Base-by-base conservation (phyloP, 1,284 basidiomycete species). In the Schizophyllum commune region DNA sequence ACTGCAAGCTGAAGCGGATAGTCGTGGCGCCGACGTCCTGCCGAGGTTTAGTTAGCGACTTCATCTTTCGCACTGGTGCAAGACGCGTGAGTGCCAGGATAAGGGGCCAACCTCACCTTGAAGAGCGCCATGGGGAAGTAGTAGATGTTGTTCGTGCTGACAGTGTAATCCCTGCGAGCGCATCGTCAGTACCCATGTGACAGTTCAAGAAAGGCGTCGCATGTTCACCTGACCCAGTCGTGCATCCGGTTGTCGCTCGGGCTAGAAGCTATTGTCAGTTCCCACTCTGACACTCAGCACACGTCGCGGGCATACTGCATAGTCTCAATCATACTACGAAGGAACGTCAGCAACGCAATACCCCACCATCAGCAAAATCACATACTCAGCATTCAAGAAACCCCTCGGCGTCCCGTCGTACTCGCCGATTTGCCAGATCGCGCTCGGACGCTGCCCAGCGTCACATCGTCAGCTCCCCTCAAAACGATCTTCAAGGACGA, bases 401-500 rank as follows among this genome's bases (percentile, higher is more conserved):
- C 76, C 75, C 53, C 70, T 66, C 8, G 76, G 76, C 17, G 72
- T 75, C 27, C 76, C 76, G 62, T 78, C 76, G 60, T 71, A 71
- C 54, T 77, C 75, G 47, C 76, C 75, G 47, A 77, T 73, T 65
- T 73, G 70, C 75, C 75, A 78, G 55, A 77, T 76, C 4, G 60
- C 63, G 8, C 68, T 66, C 1, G 73, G 72, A 58, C 64, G 70
- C 70, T 72, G 54, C 13, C 47, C 22, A 0, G 22, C 20, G 32
- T 53, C n/a, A n/a, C n/a, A n/a, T n/a, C n/a, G n/a, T n/a, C n/a
- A n/a, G n/a, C n/a, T n/a, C n/a, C n/a, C n/a, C n/a, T n/a, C n/a
- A n/a, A n/a, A n/a, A n/a, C n/a, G n/a, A n/a, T n/a, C n/a, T n/a
- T n/a, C 13, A 47, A 5, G 27, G 5, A 27, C 5, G 27, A 2